Evolutionary conservation across 2,329 filamentous ascomycete species (phyloP).

Genomic region (Colletotrichum destructivum): DNA sequence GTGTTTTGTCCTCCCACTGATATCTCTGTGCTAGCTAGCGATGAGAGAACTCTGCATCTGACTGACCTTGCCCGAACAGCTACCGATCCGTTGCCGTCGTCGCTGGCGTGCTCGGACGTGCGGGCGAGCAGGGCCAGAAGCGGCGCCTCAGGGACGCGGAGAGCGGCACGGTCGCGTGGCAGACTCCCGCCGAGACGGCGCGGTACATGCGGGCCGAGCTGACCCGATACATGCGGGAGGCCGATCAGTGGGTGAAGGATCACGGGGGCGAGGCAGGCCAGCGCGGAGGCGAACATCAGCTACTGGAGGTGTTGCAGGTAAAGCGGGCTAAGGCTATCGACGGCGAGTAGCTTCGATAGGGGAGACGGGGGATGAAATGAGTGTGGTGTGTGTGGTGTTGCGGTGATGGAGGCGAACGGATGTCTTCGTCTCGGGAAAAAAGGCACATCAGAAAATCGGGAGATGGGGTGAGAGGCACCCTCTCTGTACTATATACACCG

Average conservation of each 20-base stretch:
- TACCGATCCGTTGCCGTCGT: conserved; percentile 86
- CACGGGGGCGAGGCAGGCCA: conserved; percentile 49
- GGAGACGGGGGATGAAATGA: not conserved
- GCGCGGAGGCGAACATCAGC: conserved; percentile 53
- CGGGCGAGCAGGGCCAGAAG: conserved; percentile 83
- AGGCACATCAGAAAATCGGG: not conserved
- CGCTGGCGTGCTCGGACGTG: conserved; percentile 86
- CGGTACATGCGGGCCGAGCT: conserved; percentile 56
- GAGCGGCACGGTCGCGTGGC: conserved; percentile 75
- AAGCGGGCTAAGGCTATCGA: conserved; percentile 23
- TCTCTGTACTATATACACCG: conserved; percentile 22
- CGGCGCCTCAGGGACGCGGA: conserved; percentile 75
- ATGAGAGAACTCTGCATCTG: not conserved
- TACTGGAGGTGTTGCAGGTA: conserved; percentile 51
- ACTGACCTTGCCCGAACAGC: conserved; percentile 61
- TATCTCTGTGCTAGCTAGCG: not conserved
- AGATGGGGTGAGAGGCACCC: not conserved
- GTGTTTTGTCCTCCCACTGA: conserved; percentile 48
- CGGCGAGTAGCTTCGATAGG: conserved; percentile 6
- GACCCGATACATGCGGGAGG: conserved; percentile 47
- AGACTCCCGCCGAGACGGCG: conserved; percentile 61
- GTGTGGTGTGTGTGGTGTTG: not conserved
- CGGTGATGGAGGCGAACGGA: not conserved
- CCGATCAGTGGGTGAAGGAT: conserved; percentile 55
- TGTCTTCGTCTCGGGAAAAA: not conserved